A percentile compares a stretch with the other conserved stretches of the same genome.
Evolutionary conservation across 306 rosid genomes (phyloP).

Genomic region (Begonia loranthoides): DNA sequence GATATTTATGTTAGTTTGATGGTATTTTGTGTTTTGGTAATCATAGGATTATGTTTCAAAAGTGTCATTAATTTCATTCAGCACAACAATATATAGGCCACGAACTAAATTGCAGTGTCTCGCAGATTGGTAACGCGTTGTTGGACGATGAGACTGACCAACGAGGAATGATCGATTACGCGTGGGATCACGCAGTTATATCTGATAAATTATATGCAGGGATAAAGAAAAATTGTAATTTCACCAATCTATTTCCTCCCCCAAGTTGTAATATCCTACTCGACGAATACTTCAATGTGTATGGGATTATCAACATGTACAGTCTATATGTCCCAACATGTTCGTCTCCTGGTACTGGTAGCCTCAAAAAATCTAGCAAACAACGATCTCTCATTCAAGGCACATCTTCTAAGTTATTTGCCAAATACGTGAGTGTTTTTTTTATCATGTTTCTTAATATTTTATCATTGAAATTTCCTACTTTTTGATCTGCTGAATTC

Average conservation of each 20-base stretch:
- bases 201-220: slow-evolving; percentile 23
- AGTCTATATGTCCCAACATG: slow-evolving; percentile 26
- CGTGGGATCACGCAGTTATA: slow-evolving; percentile 42
- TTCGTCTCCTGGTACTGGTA: not conserved
- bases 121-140: slow-evolving; percentile 33
- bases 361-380: not conserved
- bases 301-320: slow-evolving; percentile 29
- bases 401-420: slow-evolving; percentile 7
- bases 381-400: slow-evolving; percentile 7
- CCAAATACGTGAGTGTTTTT: slow-evolving; percentile 20
- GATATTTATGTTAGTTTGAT: no score
- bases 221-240: slow-evolving; percentile 22
- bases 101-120: not conserved
- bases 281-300: slow-evolving; percentile 15
- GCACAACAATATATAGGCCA: no score
- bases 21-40: no score
- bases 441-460: not conserved
- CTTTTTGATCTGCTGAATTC: no score
- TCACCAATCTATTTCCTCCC: slow-evolving; percentile 7
- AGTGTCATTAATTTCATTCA: no score
- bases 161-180: slow-evolving; percentile 32
- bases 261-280: slow-evolving; percentile 1
- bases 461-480: no score
- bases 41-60: no score
- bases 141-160: slow-evolving; percentile 34